Evolutionary conservation across 192 early-diverging fungal species (phyloP).

Genomic region (Coemansia sp.): DNA sequence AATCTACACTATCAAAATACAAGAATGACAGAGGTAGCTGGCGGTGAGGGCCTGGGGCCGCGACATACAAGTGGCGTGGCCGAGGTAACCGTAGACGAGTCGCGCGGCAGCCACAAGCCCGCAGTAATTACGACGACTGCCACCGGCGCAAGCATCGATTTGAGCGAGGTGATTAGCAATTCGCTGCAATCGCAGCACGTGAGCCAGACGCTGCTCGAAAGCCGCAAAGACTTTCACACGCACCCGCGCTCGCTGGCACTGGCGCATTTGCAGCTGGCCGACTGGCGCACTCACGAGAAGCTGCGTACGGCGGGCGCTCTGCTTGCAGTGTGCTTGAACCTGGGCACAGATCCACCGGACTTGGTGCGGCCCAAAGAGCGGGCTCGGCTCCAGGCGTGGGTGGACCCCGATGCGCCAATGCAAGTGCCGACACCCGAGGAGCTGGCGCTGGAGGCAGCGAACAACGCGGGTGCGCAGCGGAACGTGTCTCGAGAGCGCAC

Average conservation of each 20-base stretch:
- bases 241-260: conserved; percentile 47
- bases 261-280: conserved; percentile 47
- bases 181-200: conserved; percentile 4
- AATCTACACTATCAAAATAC: neutral
- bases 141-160: conserved; percentile 35
- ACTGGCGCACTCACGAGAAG: conserved; percentile 69
- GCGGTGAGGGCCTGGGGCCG: neutral
- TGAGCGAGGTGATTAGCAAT: conserved; percentile 36
- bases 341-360: conserved; percentile 95
- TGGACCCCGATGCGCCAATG: conserved; percentile 77
- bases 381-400: conserved; percentile 93
- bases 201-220: conserved; percentile 34
- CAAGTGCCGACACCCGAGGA: conserved; percentile 24
- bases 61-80: conserved; percentile 1
- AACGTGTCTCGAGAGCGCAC: conserved; percentile 23
- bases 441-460: conserved; percentile 72
- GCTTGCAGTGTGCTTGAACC: conserved; percentile 89
- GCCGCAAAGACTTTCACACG: conserved; percentile 50
- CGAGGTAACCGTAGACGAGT: conserved; percentile 29
- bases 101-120: conserved; percentile 21
- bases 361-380: conserved; percentile 82
- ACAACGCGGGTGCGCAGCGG: conserved; percentile 10
- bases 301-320: conserved; percentile 84
- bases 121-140: conserved; percentile 36
- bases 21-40: conserved; percentile 35